phyloP scores from a whole-genome alignment of 202 grass and related monocot species.

The Setaria viridis region DNA sequence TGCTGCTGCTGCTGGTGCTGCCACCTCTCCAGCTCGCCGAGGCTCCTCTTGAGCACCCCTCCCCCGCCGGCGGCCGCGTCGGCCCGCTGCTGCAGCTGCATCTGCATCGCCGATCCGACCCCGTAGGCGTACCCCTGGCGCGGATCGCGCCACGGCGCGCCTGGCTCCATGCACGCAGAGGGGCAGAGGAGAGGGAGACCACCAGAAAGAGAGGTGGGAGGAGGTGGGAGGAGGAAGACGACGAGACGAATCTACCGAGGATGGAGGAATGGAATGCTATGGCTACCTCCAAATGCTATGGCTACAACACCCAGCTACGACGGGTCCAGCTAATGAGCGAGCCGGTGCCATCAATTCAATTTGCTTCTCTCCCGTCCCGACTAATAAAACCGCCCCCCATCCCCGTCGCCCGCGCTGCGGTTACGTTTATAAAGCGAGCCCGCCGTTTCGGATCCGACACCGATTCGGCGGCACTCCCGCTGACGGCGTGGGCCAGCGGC shows the following conservation, averaged over 20 bases:
- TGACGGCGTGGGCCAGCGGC: conserved; percentile 44
- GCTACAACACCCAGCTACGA: conserved; percentile 35
- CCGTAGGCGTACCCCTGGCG: conserved; percentile 57
- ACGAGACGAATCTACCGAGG: conserved; percentile 41
- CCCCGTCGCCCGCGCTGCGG: conserved; percentile 2
- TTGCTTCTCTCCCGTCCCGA: conserved; percentile 11
- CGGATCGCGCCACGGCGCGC: conserved; percentile 74
- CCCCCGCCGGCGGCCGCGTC: conserved; percentile 29
- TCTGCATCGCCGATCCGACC: conserved; percentile 56
- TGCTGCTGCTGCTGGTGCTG: conserved; percentile 54
- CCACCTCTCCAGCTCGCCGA: conserved; percentile 79
- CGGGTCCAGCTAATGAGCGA: conserved; percentile 45
- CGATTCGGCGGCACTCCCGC: conserved; percentile 47
- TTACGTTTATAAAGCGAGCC: conserved; percentile 37
- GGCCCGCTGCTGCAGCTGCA: conserved; percentile 50
- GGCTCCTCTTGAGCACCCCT: conserved; percentile 75
- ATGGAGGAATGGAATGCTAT: background rate
- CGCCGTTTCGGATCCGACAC: conserved; percentile 48
- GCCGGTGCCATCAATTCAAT: conserved; percentile 80
- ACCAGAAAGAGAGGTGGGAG: background rate
- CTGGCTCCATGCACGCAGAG: conserved; percentile 56
- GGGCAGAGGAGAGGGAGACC: background rate
- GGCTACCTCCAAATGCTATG: conserved; percentile 43
- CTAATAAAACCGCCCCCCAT: conserved; percentile 46
- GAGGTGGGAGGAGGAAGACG: conserved; percentile 14